Base-by-base conservation (phyloP, 108 stramenopile genomes). In the Aureococcus anophagefferens region DNA sequence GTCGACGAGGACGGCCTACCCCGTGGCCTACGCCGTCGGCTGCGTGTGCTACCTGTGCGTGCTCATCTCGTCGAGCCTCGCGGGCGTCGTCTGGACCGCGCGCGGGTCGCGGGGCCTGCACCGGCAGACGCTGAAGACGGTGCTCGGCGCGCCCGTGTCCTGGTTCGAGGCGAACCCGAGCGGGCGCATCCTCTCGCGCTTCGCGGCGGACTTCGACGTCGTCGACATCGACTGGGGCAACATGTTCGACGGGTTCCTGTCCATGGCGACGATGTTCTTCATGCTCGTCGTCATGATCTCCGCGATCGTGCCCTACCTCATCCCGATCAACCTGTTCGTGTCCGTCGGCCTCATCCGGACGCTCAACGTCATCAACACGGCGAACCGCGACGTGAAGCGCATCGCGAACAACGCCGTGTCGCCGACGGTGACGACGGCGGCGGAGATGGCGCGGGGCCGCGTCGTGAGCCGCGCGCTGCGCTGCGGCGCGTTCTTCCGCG, bases 141-240 rank as follows among this genome's bases (percentile, higher is more conserved):
- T 96, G 15, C 80, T 96, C 16, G 66, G 91, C 64, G 89, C 93
- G 15, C 90, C 87, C 63, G 88, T 92, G 65, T 74, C 79, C 31
- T 96, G 92, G 77, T 96, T 94, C 73, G 93, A 94, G 75, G 88
- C 88, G n/a, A 94, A 93, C 66, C 93, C 96, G 5, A 67, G 89
- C 14, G 96, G 96, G 0, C 84, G 93, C 67, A 89, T 96, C 30
- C 71, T 93, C 46, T 91, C 91, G 76, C 77, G 94, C 21, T 81
- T 84, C 72, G 70, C 76, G 59, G 37, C 33, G 28, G 66, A 72
- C 21, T 9, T 72, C 35, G 25, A 36, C 37, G 21, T 34, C 5
- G 70, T 68, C 0, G 65, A 68, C 25, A 68, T 59, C n/a, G n/a
- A n/a, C n/a, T n/a, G n/a, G n/a, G n/a, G n/a, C n/a, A n/a, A n/a